These are phyloP conservation scores for Aspergillus homomorphus DNA, from an alignment of 495 filamentous ascomycete species.

Conservation along the genomic window DNA sequence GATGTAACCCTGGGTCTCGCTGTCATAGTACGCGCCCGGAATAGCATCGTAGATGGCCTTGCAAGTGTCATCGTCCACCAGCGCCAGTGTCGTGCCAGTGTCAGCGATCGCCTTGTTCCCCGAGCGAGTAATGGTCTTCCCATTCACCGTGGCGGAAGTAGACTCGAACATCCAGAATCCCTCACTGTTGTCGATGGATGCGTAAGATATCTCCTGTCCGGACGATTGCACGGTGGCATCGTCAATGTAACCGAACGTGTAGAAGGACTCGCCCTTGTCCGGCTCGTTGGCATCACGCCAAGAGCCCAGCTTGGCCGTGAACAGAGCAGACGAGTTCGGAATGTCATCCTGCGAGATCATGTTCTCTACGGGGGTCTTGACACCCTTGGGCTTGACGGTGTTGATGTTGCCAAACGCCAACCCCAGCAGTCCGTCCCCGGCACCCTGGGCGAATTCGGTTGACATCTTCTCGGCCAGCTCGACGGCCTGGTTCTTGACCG, in stretches of 20 bases:
- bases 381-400: slow-evolving; percentile 56
- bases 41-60: slow-evolving; percentile 69
- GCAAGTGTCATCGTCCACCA: slow-evolving; percentile 64
- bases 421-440: slow-evolving; percentile 71
- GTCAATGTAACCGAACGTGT: slow-evolving; percentile 79
- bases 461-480: slow-evolving; percentile 68
- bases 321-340: slow-evolving; percentile 59
- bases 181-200: slow-evolving; percentile 61
- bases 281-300: slow-evolving; percentile 53
- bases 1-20: slow-evolving; percentile 62
- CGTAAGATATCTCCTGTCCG: slow-evolving; percentile 58
- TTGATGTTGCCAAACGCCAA: slow-evolving; percentile 70
- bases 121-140: slow-evolving; percentile 51
- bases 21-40: slow-evolving; percentile 62
- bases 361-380: slow-evolving; percentile 71
- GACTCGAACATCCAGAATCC: slow-evolving; percentile 75
- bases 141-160: slow-evolving; percentile 57
- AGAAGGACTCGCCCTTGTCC: slow-evolving; percentile 54
- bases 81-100: slow-evolving; percentile 71
- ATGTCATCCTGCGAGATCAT: slow-evolving; percentile 70
- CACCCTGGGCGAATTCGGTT: slow-evolving; percentile 52
- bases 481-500: slow-evolving; percentile 64
- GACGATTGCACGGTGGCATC: slow-evolving; percentile 55
- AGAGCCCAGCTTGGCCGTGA: slow-evolving; percentile 69
- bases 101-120: slow-evolving; percentile 77